Conservation (phyloP, 2,329 filamentous ascomycete species). For the Rhynchosporium secalis region DNA sequence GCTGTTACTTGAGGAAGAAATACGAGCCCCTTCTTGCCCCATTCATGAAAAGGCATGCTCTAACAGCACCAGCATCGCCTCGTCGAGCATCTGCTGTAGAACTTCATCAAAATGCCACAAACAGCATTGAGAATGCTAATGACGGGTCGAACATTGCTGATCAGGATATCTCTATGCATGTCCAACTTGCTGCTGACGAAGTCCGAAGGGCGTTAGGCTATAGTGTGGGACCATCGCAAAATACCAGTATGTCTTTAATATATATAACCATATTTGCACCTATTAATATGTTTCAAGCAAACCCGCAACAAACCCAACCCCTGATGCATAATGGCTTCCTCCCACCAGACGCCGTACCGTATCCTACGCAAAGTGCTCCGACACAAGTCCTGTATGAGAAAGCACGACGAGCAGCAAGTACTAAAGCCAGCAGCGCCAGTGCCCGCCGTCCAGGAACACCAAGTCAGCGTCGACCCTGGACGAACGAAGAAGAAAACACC, state of each 20-base stretch:
- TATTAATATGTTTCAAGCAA: background rate
- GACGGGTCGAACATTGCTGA: conserved; percentile 5
- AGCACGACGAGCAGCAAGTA: conserved; percentile 54
- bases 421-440: conserved; percentile 52
- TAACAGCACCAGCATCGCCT: conserved; percentile 32
- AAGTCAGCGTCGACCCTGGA: conserved; percentile 74
- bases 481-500: conserved; percentile 84
- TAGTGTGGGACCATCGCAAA: background rate
- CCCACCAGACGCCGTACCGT: conserved; percentile 3
- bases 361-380: conserved; percentile 41
- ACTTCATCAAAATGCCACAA: background rate
- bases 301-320: background rate
- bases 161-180: conserved; percentile 17
- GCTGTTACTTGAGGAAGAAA: conserved; percentile 57
- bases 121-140: conserved; percentile 6
- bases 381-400: conserved; percentile 59
- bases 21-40: conserved; percentile 53
- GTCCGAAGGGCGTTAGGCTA: conserved; percentile 12
- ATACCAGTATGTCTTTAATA: background rate
- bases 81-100: conserved; percentile 2
- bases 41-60: conserved; percentile 42
- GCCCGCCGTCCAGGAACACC: conserved; percentile 53
- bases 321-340: background rate
- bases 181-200: conserved; percentile 13
- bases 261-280: background rate